Conservation (phyloP, 1,139 yeast species). For the Starmera stellimalicola region DNA sequence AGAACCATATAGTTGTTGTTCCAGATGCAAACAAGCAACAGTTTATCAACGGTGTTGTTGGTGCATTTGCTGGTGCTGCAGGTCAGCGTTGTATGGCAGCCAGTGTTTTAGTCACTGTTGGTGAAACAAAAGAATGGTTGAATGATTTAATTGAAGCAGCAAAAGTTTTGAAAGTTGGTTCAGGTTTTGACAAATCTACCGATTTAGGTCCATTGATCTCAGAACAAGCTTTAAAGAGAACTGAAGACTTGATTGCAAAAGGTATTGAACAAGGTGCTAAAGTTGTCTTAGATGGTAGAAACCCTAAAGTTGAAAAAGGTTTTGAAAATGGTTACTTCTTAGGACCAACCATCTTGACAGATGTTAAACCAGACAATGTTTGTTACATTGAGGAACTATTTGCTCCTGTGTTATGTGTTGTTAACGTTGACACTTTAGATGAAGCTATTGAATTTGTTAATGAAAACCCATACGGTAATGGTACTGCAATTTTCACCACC, state of each 20-base stretch:
- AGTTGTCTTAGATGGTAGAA: slow-evolving; percentile 57
- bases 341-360: slow-evolving; percentile 62
- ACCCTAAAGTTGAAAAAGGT: slow-evolving; percentile 33
- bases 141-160: slow-evolving; percentile 53
- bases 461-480: slow-evolving; percentile 63
- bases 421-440: slow-evolving; percentile 58
- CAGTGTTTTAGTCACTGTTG: slow-evolving; percentile 68
- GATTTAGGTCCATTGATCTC: slow-evolving; percentile 71
- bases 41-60: slow-evolving; percentile 58
- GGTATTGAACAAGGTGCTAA: slow-evolving; percentile 48
- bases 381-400: slow-evolving; percentile 71
- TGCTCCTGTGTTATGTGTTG: slow-evolving; percentile 64
- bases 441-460: slow-evolving; percentile 65
- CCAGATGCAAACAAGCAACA: slow-evolving; percentile 67
- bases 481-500: slow-evolving; percentile 61
- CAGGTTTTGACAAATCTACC: slow-evolving; percentile 52
- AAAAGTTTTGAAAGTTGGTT: slow-evolving; percentile 46
- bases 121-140: slow-evolving; percentile 59
- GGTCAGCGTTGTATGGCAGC: slow-evolving; percentile 85
- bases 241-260: slow-evolving; percentile 46
- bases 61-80: slow-evolving; percentile 81
- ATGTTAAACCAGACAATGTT: slow-evolving; percentile 59
- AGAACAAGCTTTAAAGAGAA: slow-evolving; percentile 45
- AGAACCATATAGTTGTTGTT: slow-evolving; percentile 63
- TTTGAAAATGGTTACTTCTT: slow-evolving; percentile 64